Evolutionary conservation across 257 asterid genomes (phyloP).

Genomic region (Gentiana dahurica): DNA sequence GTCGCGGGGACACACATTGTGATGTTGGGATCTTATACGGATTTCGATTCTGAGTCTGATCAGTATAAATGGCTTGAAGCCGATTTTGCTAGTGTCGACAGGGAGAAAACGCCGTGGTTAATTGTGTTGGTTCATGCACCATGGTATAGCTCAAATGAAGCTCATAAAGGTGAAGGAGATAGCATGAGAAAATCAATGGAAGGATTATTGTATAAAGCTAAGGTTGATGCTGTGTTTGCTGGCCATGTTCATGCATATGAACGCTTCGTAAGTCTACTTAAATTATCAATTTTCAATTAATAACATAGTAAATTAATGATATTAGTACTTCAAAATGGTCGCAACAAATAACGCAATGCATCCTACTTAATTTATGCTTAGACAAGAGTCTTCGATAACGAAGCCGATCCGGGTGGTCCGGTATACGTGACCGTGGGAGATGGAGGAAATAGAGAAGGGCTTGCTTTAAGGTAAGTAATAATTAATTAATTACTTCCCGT

Average conservation of each 20-base stretch:
- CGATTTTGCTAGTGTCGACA: slow-evolving; percentile 43
- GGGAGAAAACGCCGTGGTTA: slow-evolving; percentile 61
- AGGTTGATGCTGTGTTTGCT: slow-evolving; percentile 53
- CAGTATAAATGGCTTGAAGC: slow-evolving; percentile 61
- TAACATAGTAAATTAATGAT: not conserved
- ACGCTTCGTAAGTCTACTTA: slow-evolving; percentile 53
- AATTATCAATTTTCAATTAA: not conserved
- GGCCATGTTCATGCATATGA: slow-evolving; percentile 91
- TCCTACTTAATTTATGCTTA: slow-evolving; percentile 6
- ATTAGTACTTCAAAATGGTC: not conserved
- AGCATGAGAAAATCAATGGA: slow-evolving; percentile 69
- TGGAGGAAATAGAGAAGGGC: slow-evolving; percentile 95
- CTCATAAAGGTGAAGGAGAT: slow-evolving; percentile 78
- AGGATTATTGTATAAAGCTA: slow-evolving; percentile 36
- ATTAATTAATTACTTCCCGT: no score
- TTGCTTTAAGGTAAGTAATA: slow-evolving; percentile 52
- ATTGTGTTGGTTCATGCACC: slow-evolving; percentile 62
- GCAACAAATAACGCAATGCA: no score
- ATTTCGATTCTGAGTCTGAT: slow-evolving; percentile 38
- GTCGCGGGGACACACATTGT: slow-evolving; percentile 49
- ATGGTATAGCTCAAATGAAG: slow-evolving; percentile 69
- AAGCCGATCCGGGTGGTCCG: slow-evolving; percentile 60
- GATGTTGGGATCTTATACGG: slow-evolving; percentile 78
- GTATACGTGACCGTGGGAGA: slow-evolving; percentile 72
- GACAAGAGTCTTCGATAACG: slow-evolving; percentile 62